Conservation (phyloP, 2,329 filamentous ascomycete genomes). For the Macrophomina tecta region DNA sequence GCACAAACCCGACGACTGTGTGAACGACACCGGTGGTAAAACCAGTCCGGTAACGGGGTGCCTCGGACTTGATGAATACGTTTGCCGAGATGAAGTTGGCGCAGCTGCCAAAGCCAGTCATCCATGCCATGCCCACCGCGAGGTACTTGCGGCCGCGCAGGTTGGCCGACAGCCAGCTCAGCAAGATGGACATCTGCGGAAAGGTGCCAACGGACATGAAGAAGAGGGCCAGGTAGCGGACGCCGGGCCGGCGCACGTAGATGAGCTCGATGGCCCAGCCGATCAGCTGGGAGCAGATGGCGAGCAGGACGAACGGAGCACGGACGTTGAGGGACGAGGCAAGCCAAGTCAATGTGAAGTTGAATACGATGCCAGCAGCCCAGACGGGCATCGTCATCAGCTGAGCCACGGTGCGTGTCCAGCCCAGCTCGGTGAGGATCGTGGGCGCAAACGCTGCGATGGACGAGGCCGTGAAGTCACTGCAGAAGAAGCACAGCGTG, state of each 20-base stretch:
- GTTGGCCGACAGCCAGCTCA: constrained; percentile 47
- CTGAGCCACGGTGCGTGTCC: constrained; percentile 64
- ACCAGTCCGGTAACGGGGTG: constrained; percentile 47
- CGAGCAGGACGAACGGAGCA: constrained; percentile 51
- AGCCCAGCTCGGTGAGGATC: constrained; percentile 69
- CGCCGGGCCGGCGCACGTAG: constrained; percentile 25
- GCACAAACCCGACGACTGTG: constrained; percentile 13
- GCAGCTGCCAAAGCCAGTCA: constrained; percentile 53
- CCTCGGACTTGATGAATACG: constrained; percentile 49
- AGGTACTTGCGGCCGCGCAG: constrained; percentile 47
- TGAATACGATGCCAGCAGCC: constrained; percentile 35
- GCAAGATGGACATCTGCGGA: constrained; percentile 38
- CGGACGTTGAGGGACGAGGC: constrained; percentile 67
- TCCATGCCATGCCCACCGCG: constrained; percentile 50
- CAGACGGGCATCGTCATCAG: constrained; percentile 58
- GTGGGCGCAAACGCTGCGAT: constrained; percentile 58
- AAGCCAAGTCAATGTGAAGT: constrained; percentile 55
- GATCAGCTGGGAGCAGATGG: constrained; percentile 25
- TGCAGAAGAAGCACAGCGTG: constrained; percentile 45
- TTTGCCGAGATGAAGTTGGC: constrained; percentile 52
- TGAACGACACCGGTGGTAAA: constrained; percentile 46
- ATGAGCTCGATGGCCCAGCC: constrained; percentile 39
- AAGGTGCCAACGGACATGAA: constrained; percentile 37
- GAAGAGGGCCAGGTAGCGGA: constrained; percentile 37
- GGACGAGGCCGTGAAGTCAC: constrained; percentile 42